Evolutionary conservation across 2,329 filamentous ascomycete species (phyloP).

Genomic region (Alternaria viburni): DNA sequence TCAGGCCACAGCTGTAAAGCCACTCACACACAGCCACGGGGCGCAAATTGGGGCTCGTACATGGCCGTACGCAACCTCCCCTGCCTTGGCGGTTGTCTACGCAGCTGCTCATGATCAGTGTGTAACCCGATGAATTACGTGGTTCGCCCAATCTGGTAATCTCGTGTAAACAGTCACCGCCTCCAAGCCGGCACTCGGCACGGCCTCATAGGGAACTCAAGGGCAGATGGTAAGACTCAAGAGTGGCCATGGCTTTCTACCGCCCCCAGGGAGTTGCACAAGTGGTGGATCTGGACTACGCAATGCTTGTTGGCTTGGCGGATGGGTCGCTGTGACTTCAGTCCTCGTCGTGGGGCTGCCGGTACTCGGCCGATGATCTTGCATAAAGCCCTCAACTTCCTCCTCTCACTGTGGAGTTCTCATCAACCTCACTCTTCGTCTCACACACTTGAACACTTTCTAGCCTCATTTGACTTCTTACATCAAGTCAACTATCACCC

Average conservation of each 20-base stretch:
- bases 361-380: background rate
- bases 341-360: background rate
- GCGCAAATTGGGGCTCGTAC: slow-evolving; percentile 18
- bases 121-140: slow-evolving; percentile 1
- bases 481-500: background rate
- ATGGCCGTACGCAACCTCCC: slow-evolving; percentile 13
- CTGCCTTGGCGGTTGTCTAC: slow-evolving; percentile 10
- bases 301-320: background rate
- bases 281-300: background rate
- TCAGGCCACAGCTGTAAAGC: slow-evolving; percentile 21
- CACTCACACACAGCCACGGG: slow-evolving; percentile 29
- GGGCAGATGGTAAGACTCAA: background rate
- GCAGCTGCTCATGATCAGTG: background rate
- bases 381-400: slow-evolving; percentile 15
- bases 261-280: background rate
- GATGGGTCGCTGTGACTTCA: background rate
- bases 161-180: background rate
- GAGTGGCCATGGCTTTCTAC: background rate
- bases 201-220: background rate
- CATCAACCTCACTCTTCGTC: background rate
- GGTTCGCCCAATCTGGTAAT: background rate
- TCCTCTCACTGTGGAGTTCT: background rate
- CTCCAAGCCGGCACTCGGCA: slow-evolving; percentile 24
- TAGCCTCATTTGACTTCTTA: background rate
- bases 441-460: background rate